Percentiles rank a stretch among this genome's conserved stretches.
phyloP scores from a whole-genome alignment of 2,329 filamentous ascomycete species.

The Curvularia spicifera region DNA sequence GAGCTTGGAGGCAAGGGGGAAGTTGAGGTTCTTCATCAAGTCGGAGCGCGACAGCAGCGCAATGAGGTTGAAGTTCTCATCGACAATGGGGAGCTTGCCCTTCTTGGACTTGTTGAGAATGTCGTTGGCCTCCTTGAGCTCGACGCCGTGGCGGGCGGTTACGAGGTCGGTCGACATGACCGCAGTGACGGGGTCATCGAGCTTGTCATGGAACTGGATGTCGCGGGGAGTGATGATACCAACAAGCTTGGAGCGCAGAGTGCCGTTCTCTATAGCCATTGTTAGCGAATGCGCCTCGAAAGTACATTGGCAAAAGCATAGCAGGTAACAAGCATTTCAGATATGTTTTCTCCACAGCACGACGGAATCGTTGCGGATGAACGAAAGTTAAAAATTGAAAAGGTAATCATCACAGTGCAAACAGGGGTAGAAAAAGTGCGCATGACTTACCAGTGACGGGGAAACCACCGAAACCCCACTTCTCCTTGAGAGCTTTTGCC shows the following conservation, averaged over 20 bases:
- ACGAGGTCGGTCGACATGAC: conserved; percentile 97
- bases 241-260: conserved; percentile 91
- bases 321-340: conserved; percentile 50
- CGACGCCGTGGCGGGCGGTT: conserved; percentile 83
- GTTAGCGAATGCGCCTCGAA: conserved; percentile 29
- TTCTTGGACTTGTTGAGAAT: conserved; percentile 97
- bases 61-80: conserved; percentile 77
- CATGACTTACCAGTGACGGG: conserved; percentile 87
- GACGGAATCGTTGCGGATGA: conserved; percentile 94
- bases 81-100: conserved; percentile 94
- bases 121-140: conserved; percentile 85
- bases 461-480: conserved; percentile 98
- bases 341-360: conserved; percentile 78
- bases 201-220: conserved; percentile 90
- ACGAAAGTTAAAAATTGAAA: conserved; percentile 93
- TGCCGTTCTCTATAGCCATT: conserved; percentile 76
- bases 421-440: conserved; percentile 17
- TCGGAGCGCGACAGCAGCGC: conserved; percentile 68
- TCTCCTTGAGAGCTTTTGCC: conserved; percentile 90
- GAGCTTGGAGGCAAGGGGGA: conserved; percentile 93
- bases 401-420: conserved; percentile 75
- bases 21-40: conserved; percentile 98
- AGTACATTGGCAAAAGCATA: conserved; percentile 7
- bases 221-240: conserved; percentile 98
- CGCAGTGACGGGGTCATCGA: conserved; percentile 73